Percentiles rank a stretch among this genome's conserved stretches.
phyloP scores from a whole-genome alignment of 495 filamentous ascomycete species.

The Aspergillus baeticus region DNA sequence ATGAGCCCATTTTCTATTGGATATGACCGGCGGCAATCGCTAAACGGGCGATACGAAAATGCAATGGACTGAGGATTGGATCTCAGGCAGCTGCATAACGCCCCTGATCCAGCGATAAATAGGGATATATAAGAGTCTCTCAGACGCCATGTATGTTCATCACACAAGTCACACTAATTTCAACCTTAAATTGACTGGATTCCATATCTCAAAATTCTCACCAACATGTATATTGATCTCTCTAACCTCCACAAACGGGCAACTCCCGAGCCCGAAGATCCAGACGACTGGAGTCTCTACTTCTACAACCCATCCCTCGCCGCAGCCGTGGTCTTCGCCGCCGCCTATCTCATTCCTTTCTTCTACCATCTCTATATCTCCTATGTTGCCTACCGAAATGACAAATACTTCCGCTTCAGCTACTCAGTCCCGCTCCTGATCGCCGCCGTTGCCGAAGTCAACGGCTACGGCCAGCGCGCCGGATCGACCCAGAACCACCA shows the following conservation, averaged over 20 bases:
- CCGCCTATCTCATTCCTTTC: neutral
- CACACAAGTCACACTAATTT: too few relatives aligned
- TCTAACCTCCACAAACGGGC: neutral
- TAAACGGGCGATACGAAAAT: neutral
- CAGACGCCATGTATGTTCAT: neutral
- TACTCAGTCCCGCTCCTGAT: slow-evolving; percentile 23
- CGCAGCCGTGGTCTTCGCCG: slow-evolving; percentile 1
- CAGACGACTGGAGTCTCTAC: slow-evolving; percentile 10
- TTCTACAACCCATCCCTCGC: slow-evolving; percentile 8
- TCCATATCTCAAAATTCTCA: too few relatives aligned
- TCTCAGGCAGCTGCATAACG: neutral
- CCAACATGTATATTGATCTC: neutral
- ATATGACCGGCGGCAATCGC: neutral
- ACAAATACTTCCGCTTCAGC: slow-evolving; percentile 6
- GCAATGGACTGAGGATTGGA: neutral
- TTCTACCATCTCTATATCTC: slow-evolving; percentile 6
- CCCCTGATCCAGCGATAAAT: neutral
- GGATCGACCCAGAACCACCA: slow-evolving; percentile 13
- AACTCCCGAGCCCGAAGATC: neutral
- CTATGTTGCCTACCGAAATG: neutral
- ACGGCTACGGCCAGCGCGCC: slow-evolving; percentile 20
- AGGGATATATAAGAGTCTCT: neutral
- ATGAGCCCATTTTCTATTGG: too few relatives aligned
- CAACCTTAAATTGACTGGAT: too few relatives aligned
- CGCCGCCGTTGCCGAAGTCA: slow-evolving; percentile 20